Conservation (phyloP, 1,284 basidiomycete genomes). For the Marasmius fiardii region DNA sequence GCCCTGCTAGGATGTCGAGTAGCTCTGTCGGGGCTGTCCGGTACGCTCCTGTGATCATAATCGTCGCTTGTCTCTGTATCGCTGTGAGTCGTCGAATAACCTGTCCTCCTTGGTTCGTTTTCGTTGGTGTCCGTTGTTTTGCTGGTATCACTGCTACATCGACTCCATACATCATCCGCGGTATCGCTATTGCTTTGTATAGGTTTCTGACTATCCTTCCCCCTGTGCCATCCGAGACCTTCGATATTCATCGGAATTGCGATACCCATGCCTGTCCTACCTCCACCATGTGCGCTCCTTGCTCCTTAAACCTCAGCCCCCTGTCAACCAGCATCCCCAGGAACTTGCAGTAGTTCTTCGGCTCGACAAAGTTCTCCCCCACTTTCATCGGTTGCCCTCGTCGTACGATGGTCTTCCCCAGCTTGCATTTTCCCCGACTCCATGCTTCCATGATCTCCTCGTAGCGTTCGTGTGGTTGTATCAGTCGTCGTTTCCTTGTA, state of each 20-base stretch:
- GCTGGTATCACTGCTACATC: too few species aligned
- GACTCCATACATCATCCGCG: too few species aligned
- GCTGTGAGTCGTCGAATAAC: constrained; percentile 18
- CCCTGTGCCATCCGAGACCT: too few species aligned
- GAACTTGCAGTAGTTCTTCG: background rate
- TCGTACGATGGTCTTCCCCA: background rate
- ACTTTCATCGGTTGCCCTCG: background rate
- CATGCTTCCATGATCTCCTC: too few species aligned
- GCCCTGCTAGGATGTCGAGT: constrained; percentile 25
- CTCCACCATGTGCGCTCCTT: background rate
- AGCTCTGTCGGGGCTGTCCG: constrained; percentile 23
- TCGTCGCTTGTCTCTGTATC: constrained; percentile 29
- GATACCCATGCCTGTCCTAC: background rate
- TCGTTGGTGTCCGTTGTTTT: too few species aligned
- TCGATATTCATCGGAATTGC: background rate
- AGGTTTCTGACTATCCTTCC: too few species aligned
- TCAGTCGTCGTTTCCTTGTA: background rate
- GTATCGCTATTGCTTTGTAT: too few species aligned
- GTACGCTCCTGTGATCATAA: constrained; percentile 31
- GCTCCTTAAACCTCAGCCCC: background rate
- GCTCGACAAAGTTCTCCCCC: background rate
- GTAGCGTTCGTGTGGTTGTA: too few species aligned
- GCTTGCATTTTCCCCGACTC: too few species aligned
- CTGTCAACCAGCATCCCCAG: background rate
- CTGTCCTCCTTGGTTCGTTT: too few species aligned